phyloP scores from a whole-genome alignment of 2,329 filamentous ascomycete species.

The Magnaporthiopsis incrustans region DNA sequence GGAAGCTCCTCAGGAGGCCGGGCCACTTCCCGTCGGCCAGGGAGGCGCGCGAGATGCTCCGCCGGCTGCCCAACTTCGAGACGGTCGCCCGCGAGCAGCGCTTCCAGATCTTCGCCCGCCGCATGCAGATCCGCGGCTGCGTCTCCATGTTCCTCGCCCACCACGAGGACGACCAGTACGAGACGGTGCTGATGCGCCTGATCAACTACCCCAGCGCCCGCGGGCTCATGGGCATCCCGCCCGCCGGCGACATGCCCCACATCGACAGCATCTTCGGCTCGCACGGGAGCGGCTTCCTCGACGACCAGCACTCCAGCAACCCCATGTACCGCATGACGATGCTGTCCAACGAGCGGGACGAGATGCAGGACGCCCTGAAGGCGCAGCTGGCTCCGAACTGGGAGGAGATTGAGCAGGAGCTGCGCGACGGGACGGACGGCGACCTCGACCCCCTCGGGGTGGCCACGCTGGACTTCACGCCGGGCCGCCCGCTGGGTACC shows the following conservation, averaged over 20 bases:
- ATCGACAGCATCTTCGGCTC: conserved; percentile 68
- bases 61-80: conserved; percentile 58
- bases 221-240: conserved; percentile 65
- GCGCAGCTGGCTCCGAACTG: conserved; percentile 12
- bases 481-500: conserved; percentile 10
- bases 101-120: conserved; percentile 60
- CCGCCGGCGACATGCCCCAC: conserved; percentile 67
- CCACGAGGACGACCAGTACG: conserved; percentile 84
- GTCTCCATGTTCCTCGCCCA: conserved; percentile 69
- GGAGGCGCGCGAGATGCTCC: not conserved
- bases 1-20: conserved; percentile 13
- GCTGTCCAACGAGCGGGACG: not conserved
- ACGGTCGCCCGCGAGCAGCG: conserved; percentile 64
- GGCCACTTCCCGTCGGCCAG: not conserved
- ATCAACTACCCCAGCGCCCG: conserved; percentile 56
- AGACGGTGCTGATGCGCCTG: conserved; percentile 79
- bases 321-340: conserved; percentile 24
- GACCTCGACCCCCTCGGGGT: conserved; percentile 13
- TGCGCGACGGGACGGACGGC: conserved; percentile 10
- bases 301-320: conserved; percentile 30
- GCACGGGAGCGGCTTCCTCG: conserved; percentile 53
- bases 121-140: conserved; percentile 45
- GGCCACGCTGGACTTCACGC: conserved; percentile 12
- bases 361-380: conserved; percentile 19
- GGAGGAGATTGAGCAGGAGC: conserved; percentile 9